Percentiles rank a stretch among this genome's conserved stretches.
Evolutionary conservation across 2,329 filamentous ascomycete species (phyloP).

Genomic region (Aspergillus latus): DNA sequence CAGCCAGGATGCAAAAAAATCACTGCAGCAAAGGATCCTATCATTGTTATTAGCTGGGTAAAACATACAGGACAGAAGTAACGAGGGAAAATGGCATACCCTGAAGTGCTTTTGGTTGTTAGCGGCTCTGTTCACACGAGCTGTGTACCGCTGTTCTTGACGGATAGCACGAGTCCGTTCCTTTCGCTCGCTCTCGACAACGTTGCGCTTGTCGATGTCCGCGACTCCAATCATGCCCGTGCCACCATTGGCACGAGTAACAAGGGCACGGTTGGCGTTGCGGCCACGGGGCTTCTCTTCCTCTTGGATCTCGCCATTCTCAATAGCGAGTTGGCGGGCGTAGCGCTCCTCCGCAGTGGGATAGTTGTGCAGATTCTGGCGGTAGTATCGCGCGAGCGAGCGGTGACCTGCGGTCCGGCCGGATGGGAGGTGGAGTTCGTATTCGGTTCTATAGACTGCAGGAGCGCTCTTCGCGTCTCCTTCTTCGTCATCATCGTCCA

Average conservation of each 20-base stretch:
- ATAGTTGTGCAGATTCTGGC: conserved; percentile 86
- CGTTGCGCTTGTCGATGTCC: conserved; percentile 70
- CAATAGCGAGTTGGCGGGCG: conserved; percentile 62
- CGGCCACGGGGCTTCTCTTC: conserved; percentile 41
- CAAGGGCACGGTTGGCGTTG: conserved; percentile 54
- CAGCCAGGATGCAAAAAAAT: conserved; percentile 20
- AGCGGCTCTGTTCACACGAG: conserved; percentile 67
- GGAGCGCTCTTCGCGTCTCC: conserved; percentile 72
- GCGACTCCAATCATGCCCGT: conserved; percentile 74
- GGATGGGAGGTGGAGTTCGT: conserved; percentile 87
- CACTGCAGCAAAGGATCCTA: conserved; percentile 56
- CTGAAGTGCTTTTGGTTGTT: conserved; percentile 79
- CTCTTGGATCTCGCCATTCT: conserved; percentile 49
- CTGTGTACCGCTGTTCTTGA: conserved; percentile 63
- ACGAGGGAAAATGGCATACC: conserved; percentile 43
- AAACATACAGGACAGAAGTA: not conserved
- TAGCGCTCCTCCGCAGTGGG: conserved; percentile 75
- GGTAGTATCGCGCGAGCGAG: conserved; percentile 81
- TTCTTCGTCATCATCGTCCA: conserved; percentile 81
- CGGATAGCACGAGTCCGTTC: conserved; percentile 65
- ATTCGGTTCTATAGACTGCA: conserved; percentile 87
- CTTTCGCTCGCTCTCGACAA: conserved; percentile 66
- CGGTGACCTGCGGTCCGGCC: conserved; percentile 88
- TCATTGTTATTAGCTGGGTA: conserved; percentile 20
- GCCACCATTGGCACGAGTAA: conserved; percentile 70